Conservation (phyloP, 2,329 filamentous ascomycete genomes). For the Fusarium multiceps region DNA sequence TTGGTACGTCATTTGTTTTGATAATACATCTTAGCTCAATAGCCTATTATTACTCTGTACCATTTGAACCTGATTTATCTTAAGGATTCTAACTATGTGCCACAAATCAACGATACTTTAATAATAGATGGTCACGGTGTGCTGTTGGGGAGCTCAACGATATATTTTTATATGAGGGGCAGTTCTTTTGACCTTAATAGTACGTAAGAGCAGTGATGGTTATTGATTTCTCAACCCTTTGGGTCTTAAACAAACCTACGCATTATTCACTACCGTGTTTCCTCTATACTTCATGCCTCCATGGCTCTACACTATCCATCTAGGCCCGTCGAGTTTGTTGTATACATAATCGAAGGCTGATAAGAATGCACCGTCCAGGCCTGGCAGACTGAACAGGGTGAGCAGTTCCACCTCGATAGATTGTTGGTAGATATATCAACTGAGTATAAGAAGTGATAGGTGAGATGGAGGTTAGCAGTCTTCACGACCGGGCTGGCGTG, state of each 20-base stretch:
- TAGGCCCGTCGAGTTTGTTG: no score
- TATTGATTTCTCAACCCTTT: background rate
- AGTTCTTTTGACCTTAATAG: background rate
- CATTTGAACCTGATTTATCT: background rate
- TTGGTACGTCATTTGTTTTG: background rate
- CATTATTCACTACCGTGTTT: background rate
- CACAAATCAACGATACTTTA: background rate
- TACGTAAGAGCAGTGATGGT: background rate
- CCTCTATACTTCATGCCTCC: background rate
- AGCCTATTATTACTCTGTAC: background rate
- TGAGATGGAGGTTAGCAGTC: background rate
- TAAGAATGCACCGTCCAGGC: background rate
- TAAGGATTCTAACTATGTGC: background rate
- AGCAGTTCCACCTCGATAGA: background rate
- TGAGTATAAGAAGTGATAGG: background rate
- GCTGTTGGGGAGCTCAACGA: background rate
- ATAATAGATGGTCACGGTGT: background rate
- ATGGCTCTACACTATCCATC: no score
- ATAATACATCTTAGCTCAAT: background rate
- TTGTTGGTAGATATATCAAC: background rate
- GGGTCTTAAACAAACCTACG: background rate
- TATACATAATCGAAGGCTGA: no score
- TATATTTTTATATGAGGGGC: background rate
- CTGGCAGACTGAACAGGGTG: no score
- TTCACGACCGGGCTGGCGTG: background rate